phyloP scores from a whole-genome alignment of 306 rosid species.

The Corylus americana region DNA sequence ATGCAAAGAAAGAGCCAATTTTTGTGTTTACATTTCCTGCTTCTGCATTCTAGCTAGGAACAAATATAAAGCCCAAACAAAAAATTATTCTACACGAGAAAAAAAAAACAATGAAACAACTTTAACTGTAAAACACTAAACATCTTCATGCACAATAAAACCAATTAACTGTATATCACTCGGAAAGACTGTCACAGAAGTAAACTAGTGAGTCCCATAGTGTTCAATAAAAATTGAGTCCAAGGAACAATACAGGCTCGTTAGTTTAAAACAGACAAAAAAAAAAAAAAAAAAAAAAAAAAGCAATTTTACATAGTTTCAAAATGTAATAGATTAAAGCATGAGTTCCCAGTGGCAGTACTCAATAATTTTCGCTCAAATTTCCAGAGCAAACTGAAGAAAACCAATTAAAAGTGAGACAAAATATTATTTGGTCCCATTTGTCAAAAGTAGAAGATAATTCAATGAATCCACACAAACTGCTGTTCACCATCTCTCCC shows the following conservation, averaged over 20 bases:
- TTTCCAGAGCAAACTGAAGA: constrained; percentile 37
- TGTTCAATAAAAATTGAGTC: constrained; percentile 38
- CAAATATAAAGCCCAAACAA: neutral
- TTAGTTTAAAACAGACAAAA: constrained; percentile 18
- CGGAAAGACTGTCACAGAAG: constrained; percentile 29
- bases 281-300: constrained; percentile 13
- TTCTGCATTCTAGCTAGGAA: neutral
- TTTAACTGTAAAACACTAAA: neutral
- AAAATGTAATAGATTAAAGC: constrained; percentile 31
- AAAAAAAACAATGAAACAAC: too few relatives aligned
- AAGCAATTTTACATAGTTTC: constrained; percentile 43
- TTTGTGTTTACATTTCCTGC: neutral
- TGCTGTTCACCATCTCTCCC: constrained; percentile 55
- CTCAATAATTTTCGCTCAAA: constrained; percentile 42
- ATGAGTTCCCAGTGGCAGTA: constrained; percentile 32
- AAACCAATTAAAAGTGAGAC: constrained; percentile 31
- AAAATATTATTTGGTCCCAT: constrained; percentile 44
- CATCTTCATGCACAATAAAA: constrained; percentile 8
- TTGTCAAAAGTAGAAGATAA: constrained; percentile 37
- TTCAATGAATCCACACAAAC: constrained; percentile 28
- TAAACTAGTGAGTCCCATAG: constrained; percentile 31
- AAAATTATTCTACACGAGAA: too few relatives aligned
- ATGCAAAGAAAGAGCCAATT: neutral
- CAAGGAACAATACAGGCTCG: constrained; percentile 45
- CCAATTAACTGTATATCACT: constrained; percentile 34